Conservation (phyloP, 2,329 filamentous ascomycete species). For the Stagonosporopsis vannaccii region DNA sequence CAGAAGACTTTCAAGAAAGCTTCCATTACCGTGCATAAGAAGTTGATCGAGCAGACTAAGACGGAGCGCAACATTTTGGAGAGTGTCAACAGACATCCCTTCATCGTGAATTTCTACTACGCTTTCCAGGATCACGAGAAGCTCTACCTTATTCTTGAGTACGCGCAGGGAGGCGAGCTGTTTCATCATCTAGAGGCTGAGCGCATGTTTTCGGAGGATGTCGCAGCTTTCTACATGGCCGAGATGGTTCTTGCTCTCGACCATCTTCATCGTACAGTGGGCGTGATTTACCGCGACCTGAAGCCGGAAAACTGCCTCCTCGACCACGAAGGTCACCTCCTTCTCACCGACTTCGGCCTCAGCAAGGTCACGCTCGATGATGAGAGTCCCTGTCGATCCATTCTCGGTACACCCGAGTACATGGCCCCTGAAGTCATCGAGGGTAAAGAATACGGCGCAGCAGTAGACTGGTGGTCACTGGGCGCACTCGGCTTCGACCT, state of each 20-base stretch:
- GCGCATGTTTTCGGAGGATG: slow-evolving; percentile 91
- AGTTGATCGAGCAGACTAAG: slow-evolving; percentile 95
- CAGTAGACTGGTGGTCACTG: slow-evolving; percentile 98
- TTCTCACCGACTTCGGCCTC: slow-evolving; percentile 95
- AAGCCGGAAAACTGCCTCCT: slow-evolving; percentile 98
- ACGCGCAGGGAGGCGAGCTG: slow-evolving; percentile 94
- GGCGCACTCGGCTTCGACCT: slow-evolving; percentile 92
- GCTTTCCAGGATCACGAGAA: slow-evolving; percentile 98
- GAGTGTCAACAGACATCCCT: slow-evolving; percentile 94
- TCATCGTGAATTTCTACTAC: slow-evolving; percentile 97
- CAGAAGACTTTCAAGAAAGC: slow-evolving; percentile 99
- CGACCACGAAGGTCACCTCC: slow-evolving; percentile 87
- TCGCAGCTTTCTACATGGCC: slow-evolving; percentile 96
- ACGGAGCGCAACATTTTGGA: slow-evolving; percentile 95
- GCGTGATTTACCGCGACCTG: slow-evolving; percentile 94
- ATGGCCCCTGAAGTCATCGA: slow-evolving; percentile 97
- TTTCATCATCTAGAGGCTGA: slow-evolving; percentile 95
- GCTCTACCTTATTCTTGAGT: slow-evolving; percentile 95
- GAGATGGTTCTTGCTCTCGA: slow-evolving; percentile 95
- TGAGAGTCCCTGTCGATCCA: slow-evolving; percentile 78
- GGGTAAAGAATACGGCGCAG: slow-evolving; percentile 88
- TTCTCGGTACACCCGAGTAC: slow-evolving; percentile 95
- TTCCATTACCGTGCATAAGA: slow-evolving; percentile 92
- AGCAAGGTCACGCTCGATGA: slow-evolving; percentile 89
- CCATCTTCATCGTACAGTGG: slow-evolving; percentile 89